Evolutionary conservation across 441 rosid genomes (phyloP), one percentile per base, ranked within the genome.

Genomic region (Melastoma candidum): DNA sequence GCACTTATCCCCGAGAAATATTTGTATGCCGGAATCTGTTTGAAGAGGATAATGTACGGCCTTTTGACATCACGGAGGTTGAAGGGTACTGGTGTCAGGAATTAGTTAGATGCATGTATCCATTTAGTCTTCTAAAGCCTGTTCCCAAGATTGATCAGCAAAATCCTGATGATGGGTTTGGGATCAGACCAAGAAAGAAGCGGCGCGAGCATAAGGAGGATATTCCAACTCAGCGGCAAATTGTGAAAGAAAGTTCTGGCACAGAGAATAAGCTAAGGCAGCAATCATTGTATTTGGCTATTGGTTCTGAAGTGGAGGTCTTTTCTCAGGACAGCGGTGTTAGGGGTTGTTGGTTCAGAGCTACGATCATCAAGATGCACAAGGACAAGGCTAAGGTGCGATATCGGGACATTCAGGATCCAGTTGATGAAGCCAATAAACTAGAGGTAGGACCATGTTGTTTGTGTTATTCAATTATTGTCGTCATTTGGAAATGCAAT

Each of bases 311-410:
- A 60, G 78, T 86, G 48, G 92, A 87, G 69, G 79, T 89, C 54
- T 83, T 86, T 46, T 79, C 85, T 11, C 84, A 84, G 67, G 93
- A 89, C 60, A 82, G 95, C 74, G 95, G 97, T 66, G 63, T 85
- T 48, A 76, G 79, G 64, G 97, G 97, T 12, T 89, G 97, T 66
- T 89, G 97, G 94, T 76, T 79, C 68, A 80, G 77, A 64, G 95
- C 86, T 46, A 63, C 46, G 60, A 70, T 90, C 53, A 64, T 90
- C 56, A 81, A 82, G 80, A 72, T 64, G 48, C 69, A 64, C 69
- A 82, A 84, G 60, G 67, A 75, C 59, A 87, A 73, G 76, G 79
- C 82, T 63, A 89, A 89, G 80, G 94, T 85, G 68, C 82, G 73
- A 56, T 89, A 86, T 66, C 77, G 70, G 62, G 90, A 86, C 68